These are phyloP conservation scores for Aspergillus sp. DNA, from an alignment of 2,329 filamentous ascomycete species.

Conservation along the genomic window DNA sequence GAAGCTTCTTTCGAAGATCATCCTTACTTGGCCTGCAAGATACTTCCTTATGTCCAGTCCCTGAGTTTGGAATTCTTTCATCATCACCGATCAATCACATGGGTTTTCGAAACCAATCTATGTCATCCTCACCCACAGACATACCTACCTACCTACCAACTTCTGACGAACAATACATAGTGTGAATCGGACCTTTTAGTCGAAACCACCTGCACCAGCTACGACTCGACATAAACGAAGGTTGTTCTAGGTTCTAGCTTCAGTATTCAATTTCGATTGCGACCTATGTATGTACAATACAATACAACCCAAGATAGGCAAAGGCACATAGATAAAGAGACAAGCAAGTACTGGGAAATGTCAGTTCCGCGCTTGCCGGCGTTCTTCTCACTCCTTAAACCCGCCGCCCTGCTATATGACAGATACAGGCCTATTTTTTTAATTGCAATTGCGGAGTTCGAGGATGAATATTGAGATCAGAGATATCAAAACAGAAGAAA, in stretches of 20 bases:
- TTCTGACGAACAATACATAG: too few relatives aligned
- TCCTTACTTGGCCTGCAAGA: too few relatives aligned
- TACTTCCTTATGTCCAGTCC: too few relatives aligned
- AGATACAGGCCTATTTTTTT: neutral
- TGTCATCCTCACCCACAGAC: too few relatives aligned
- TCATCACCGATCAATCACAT: too few relatives aligned
- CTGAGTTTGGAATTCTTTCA: too few relatives aligned
- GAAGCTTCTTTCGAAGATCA: too few relatives aligned
- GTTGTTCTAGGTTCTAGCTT: neutral
- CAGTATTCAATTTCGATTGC: conserved; percentile 4
- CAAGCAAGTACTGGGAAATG: neutral
- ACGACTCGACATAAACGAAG: too few relatives aligned
- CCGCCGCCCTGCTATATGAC: conserved; percentile 2
- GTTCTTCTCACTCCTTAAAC: neutral
- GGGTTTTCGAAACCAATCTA: too few relatives aligned
- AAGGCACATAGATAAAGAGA: neutral
- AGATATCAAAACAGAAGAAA: conserved; percentile 1
- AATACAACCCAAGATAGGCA: conserved; percentile 11
- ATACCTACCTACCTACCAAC: too few relatives aligned
- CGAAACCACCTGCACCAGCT: too few relatives aligned
- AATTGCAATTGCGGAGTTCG: conserved; percentile 6
- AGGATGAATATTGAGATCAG: conserved; percentile 4
- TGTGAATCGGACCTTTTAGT: too few relatives aligned
- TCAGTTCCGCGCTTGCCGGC: neutral
- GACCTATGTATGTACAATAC: conserved; percentile 16